Conservation (phyloP, 1,284 basidiomycete genomes). For the Cryptococcus jaspeensis region DNA sequence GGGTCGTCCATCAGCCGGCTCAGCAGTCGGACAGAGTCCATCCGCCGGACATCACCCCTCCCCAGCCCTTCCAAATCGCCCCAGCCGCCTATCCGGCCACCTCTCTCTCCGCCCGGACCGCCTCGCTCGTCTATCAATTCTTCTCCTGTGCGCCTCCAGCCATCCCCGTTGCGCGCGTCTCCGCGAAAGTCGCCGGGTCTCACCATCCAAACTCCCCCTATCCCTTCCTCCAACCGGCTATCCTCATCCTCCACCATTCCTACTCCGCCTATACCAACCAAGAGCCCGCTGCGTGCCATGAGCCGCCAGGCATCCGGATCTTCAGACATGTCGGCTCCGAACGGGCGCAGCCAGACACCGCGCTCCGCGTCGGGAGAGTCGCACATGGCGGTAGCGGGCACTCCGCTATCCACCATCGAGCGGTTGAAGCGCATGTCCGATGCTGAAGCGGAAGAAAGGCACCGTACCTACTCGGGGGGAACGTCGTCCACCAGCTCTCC, state of each 20-base stretch:
- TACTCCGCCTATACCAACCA: constrained; percentile 45
- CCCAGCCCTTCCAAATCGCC: neutral
- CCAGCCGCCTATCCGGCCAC: neutral
- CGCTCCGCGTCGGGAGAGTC: constrained; percentile 17
- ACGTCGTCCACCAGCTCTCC: neutral
- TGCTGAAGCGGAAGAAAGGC: neutral
- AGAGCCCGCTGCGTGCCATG: constrained; percentile 38
- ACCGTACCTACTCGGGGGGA: neutral
- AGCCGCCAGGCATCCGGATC: constrained; percentile 16
- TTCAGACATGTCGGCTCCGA: constrained; percentile 5
- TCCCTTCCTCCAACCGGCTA: constrained; percentile 2
- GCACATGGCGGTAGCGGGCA: constrained; percentile 10
- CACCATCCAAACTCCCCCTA: constrained; percentile 26
- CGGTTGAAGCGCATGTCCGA: neutral
- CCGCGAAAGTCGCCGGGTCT: constrained; percentile 29
- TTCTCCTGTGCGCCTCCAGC: constrained; percentile 2
- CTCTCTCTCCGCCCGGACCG: neutral
- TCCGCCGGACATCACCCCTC: neutral
- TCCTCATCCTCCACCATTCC: constrained; percentile 13
- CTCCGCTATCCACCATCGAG: constrained; percentile 9
- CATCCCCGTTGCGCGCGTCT: constrained; percentile 7
- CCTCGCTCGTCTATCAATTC: constrained; percentile 1
- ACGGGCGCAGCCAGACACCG: neutral
- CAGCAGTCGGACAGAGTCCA: neutral
- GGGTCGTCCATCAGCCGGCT: constrained; percentile 3